phyloP scores from a whole-genome alignment of 2,329 filamentous ascomycete species.

The Pseudocercospora fijiensis region DNA sequence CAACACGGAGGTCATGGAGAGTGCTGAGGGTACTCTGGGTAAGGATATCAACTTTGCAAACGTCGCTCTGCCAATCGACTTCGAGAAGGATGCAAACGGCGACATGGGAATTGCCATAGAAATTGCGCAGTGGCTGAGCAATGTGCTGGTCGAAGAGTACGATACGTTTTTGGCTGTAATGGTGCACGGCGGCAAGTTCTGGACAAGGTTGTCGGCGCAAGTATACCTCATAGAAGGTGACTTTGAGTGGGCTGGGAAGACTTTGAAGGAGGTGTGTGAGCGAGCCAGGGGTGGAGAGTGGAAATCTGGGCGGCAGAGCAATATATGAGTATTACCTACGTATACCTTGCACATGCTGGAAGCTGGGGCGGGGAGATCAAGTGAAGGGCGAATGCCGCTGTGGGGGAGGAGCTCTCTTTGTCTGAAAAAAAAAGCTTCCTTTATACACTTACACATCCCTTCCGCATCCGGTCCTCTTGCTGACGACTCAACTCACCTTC shows the following conservation, averaged over 20 bases:
- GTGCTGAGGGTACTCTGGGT: slow-evolving; percentile 59
- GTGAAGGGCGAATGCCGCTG: background rate
- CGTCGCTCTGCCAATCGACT: slow-evolving; percentile 66
- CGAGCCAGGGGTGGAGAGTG: slow-evolving; percentile 51
- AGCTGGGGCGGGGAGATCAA: background rate
- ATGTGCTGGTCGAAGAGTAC: slow-evolving; percentile 54
- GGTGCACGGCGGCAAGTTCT: slow-evolving; percentile 61
- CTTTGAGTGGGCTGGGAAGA: slow-evolving; percentile 67
- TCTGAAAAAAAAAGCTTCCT: background rate
- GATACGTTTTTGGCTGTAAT: slow-evolving; percentile 70
- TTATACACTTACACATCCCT: background rate
- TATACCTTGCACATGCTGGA: background rate
- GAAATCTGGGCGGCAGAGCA: slow-evolving; percentile 29
- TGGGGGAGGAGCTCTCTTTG: background rate
- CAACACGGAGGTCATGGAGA: slow-evolving; percentile 71
- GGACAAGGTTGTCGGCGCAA: slow-evolving; percentile 74
- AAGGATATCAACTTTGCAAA: slow-evolving; percentile 68
- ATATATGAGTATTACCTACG: background rate
- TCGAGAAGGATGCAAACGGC: slow-evolving; percentile 37
- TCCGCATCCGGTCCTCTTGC: background rate
- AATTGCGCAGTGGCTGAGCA: slow-evolving; percentile 44
- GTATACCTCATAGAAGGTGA: slow-evolving; percentile 79
- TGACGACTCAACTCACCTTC: background rate
- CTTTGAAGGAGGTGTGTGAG: slow-evolving; percentile 59
- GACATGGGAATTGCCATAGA: slow-evolving; percentile 37